Evolutionary conservation across 352 stramenopile species (phyloP), one percentile per base, ranked within the genome.

Genomic region (Globisporangium iwayamae): DNA sequence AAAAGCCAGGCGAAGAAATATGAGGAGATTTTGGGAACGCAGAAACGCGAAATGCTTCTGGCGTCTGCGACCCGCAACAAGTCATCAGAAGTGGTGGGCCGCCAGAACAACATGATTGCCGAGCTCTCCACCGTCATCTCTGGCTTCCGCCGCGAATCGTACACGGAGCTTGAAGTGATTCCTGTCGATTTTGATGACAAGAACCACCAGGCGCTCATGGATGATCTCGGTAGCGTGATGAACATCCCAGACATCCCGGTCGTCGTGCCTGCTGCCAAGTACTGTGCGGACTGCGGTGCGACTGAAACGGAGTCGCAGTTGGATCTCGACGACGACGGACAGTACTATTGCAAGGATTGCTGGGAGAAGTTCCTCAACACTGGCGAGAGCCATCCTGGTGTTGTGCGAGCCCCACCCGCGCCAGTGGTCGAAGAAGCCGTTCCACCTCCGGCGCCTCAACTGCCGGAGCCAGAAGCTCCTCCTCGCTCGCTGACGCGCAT

Each of bases 331-430:
- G 83, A 89, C 38, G 85, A 96, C 51, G 85, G 84, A 0, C 77
- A 93, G 54, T 91, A 88, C 67, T 96, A 96, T 68, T 96, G 87
- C 74, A 91, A 90, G 60, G 87, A 91, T 65, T 96, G 87, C 56
- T 96, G 85, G 85, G 85, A 93, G 46, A 90, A 93, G 53, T 96
- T 91, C 58, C 73, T 91, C 36, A 87, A 76, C 48, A 41, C 76
- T 62, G 80, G 77, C 2, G 72, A 70, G 20, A 60, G 54, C 47
- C 48, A 65, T 38, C 10, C 63, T 14, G 46, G 48, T 47, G 38
- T 55, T 43, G 46, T 60, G 10, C 60, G 63, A 32, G 54, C 47
- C 25, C 48, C 53, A 56, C 68, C 43, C 8, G 39, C 39, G 28
- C 43, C 25, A 2, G 57, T 68, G 18, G 58, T 61, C 46, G 70